A percentile compares a stretch with the other conserved stretches of the same genome.
These are phyloP conservation scores for Lactarius akahatsu DNA, from an alignment of 768 basidiomycete species.

Conservation along the genomic window DNA sequence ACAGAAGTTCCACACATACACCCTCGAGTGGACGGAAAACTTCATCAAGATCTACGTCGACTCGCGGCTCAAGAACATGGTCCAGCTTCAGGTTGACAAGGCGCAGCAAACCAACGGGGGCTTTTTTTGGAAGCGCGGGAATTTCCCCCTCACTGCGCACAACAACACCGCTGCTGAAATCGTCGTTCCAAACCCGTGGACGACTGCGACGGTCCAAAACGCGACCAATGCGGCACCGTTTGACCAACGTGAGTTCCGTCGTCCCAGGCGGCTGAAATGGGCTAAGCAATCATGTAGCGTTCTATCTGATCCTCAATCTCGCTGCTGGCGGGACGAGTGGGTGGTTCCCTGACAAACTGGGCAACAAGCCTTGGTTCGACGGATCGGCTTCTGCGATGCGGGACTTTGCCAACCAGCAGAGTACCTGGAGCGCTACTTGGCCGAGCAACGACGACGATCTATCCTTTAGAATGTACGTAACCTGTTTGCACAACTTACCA, in stretches of 20 bases:
- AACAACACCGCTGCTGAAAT: slow-evolving; percentile 43
- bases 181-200: slow-evolving; percentile 51
- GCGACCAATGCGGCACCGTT: slow-evolving; percentile 55
- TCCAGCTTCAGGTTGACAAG: slow-evolving; percentile 48
- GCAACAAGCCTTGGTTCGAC: slow-evolving; percentile 68
- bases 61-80: slow-evolving; percentile 49
- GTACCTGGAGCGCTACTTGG: slow-evolving; percentile 76
- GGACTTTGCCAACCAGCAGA: slow-evolving; percentile 61
- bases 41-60: slow-evolving; percentile 59
- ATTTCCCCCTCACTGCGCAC: slow-evolving; percentile 50
- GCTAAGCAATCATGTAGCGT: slow-evolving; percentile 43
- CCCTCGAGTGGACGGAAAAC: slow-evolving; percentile 57
- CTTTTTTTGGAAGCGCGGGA: slow-evolving; percentile 52
- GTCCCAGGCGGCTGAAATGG: background rate
- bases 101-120: slow-evolving; percentile 37
- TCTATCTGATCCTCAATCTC: slow-evolving; percentile 80
- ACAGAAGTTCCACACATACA: slow-evolving; percentile 52
- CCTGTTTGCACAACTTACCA: background rate
- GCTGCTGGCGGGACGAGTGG: slow-evolving; percentile 81
- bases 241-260: slow-evolving; percentile 43
- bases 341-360: slow-evolving; percentile 61
- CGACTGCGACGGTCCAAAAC: slow-evolving; percentile 35
- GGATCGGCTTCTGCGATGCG: slow-evolving; percentile 61
- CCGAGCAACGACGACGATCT: slow-evolving; percentile 57
- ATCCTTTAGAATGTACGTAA: slow-evolving; percentile 63